phyloP scores from a whole-genome alignment of 176 grass and related monocot species.

The maize (Zea mays) region Zm-B73-REFERENCE-NAM-5.0 NC_050099.1:212957501-212958000 shows the following conservation, averaged over 20 bases:
- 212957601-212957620: neutral
- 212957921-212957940: neutral
- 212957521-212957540: neutral
- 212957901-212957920: neutral
- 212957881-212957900: neutral
- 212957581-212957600: neutral
- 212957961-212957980: neutral
- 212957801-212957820: neutral
- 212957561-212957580: neutral
- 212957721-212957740: neutral
- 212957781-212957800: neutral
- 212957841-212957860: neutral
- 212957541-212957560: neutral
- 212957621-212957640: neutral
- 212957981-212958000: neutral
- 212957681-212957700: no score
- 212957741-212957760: neutral
- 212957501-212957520: neutral
- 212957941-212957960: neutral
- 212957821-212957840: neutral
- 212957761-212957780: neutral
- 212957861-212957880: neutral
- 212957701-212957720: no score
- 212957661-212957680: no score
- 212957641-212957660: no score